Base-by-base conservation (phyloP, 176 grass and related monocot genomes). In the Hordeum marinum region DNA sequence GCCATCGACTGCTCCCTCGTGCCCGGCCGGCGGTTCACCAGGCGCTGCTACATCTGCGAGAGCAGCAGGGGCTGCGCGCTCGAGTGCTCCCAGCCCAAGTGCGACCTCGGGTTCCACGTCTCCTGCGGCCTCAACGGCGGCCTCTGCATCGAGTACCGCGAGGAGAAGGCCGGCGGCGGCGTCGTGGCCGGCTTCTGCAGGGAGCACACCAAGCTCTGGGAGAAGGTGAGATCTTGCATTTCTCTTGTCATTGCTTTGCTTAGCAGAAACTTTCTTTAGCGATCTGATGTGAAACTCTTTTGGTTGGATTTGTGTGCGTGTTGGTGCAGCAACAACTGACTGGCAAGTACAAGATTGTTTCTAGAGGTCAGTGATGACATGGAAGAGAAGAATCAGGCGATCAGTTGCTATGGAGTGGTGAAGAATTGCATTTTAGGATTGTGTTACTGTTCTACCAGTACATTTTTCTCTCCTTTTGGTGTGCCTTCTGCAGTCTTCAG, bases 311-410 rank as follows among this genome's bases (percentile, higher is more conserved):
- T 84, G 4, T 73, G 54, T 63, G 17, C 85, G 32, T 91, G n/a
- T 60, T 89, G 31, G 34, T 76, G 63, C 92, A 98, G 95, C 90
- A 98, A 98, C 95, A 98, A 90, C 15, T 85, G 39, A 98, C 90
- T 13, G 92, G 92, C 11, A 98, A 98, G 65, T 98, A 94, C 87
- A 98, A 86, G 85, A 98, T 98, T 63, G 95, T 94, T 25, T 80
- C 95, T n/a, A 87, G 90, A 52, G 82, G 87, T 7, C 52, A 90
- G n/a, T 75, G 89, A 74, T 74, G 90, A 89, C 7, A 4, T 29
- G 40, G 57, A 72, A 23, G 18, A 67, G 10, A 87, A 83, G 74
- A 59, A 75, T 11, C 3, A 12, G 52, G 54, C 10, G 10, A 4
- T 4, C 23, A 6, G 23, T 76, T 75, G 11, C 9, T 37, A 63